Base-by-base conservation (phyloP, 257 asterid genomes). In the Nicotiana knightiana region DNA sequence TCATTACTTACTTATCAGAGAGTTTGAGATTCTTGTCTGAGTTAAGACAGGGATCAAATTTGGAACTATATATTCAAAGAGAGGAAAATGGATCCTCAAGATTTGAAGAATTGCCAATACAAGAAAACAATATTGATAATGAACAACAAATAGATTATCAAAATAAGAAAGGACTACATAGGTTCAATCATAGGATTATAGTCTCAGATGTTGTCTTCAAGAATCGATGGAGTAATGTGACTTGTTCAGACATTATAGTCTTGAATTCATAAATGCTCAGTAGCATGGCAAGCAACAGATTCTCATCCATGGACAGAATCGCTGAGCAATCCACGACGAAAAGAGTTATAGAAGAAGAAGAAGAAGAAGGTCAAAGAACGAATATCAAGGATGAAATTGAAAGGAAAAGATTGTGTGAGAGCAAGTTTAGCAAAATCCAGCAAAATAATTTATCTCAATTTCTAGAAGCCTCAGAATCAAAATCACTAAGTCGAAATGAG, bases 161-260 rank as follows among this genome's bases (percentile, higher is more conserved):
- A 13, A 53, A 53, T 53, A 1, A 68, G 46, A n/a, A 39, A 33
- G 32, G n/a, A 37, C 85, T 85, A 13, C 91, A 92, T 76, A 85
- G 82, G 65, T 81, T 85, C 81, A 91, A 91, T 64, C 93, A 92
- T 83, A 87, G 65, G 90, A 88, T 92, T 18, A 79, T 81, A 1
- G 83, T 88, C 1, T 83, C 92, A 1, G 92, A 89, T 76, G 89
- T 79, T 7, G 86, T 86, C 58, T 54, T 91, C 16, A 90, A 86
- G 86, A 86, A 81, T 26, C 90, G 96, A 5, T 91, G 97, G 97
- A 93, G 96, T 87, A 85, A 85, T 81, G 90, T 91, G 2, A 90
- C 85, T 59, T 89, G 90, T 51, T 90, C 97, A 9, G 97, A 93
- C 73, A 85, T 93, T 58, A 67, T 88, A 89, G 87, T 88, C n/a